Evolutionary conservation across 495 filamentous ascomycete species (phyloP), one percentile per base, ranked within the genome.

Genomic region (Schizothecium vesticola): DNA sequence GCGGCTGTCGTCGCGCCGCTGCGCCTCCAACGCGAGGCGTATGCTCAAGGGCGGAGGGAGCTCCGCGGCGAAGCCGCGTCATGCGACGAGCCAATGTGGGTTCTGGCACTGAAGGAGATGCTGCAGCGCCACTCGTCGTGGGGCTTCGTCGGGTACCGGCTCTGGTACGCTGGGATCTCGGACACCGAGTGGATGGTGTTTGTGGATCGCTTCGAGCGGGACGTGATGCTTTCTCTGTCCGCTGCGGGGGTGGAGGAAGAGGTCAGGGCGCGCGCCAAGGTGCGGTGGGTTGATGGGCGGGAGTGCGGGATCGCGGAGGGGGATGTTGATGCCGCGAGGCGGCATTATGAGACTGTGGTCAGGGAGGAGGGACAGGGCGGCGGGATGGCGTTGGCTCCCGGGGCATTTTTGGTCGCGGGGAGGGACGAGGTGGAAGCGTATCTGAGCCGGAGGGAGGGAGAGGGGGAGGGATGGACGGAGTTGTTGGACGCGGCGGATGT

Each of bases 131-230:
- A 21, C 3, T 5, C 31, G 26, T 43, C 63, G 56, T 72, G 71
- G 71, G 71, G 71, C 1, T 70, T 68, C 59, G 65, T 72, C 5
- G 71, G 16, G 26, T 72, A 72, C 61, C 65, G 68, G 43, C 2
- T 72, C n/a, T 66, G n/a, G 12, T 66, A 70, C 56, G 28, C 9
- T 10, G 61, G 62, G 0, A 61, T 65, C 21, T 65, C 65, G 10
- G 67, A 64, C 5, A 68, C 58, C 1, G 25, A 70, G 25, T 72
- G 71, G 71, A 31, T 16, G 23, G 0, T 3, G 22, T 70, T 72
- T 63, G 2, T 65, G 25, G 19, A 26, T 12, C 33, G 19, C 36
- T 72, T 72, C n/a, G 31, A 31, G 22, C 10, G 3, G n/a, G 61
- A 70, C 61, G 64, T 67, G 0, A 43, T 31, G 19, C 43, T 24